Base-by-base conservation (phyloP, 2,329 filamentous ascomycete species). In the Periglandula ipomoeae region DNA sequence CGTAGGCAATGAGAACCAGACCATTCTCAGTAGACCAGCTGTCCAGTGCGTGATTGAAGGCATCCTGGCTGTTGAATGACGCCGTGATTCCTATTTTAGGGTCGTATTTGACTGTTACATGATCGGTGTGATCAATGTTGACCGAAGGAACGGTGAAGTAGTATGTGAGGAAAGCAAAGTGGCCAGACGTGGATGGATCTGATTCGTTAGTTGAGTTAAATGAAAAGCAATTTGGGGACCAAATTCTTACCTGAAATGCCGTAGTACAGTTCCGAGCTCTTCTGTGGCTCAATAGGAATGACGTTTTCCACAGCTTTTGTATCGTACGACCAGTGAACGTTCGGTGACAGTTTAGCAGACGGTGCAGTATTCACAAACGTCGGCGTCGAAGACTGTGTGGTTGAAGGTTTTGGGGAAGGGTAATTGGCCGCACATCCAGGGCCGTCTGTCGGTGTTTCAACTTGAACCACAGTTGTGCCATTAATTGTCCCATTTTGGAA, bases 121-220 rank as follows among this genome's bases (percentile, higher is more conserved):
- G 53, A 3, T 58, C 56, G 37, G 50, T 53, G 26, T 64, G 58
- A 34, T 64, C 61, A 1, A 63, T 54, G 50, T 62, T 62, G 40
- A 64, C 61, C 0, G 61, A 62, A 1, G 58, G 60, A 3, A 41
- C 46, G 5, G 49, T 56, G 49, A 63, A 61, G 42, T 54, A 52
- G 49, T 61, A 62, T 9, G 50, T 59, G 17, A 63, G 24, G 20
- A 58, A 59, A 2, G 60, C 61, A 45, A 53, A 62, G 44, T 58
- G 52, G 4, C 58, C 58, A 8, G 53, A 38, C 48, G 56, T 47
- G 15, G 53, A 48, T 2, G 58, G 56, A 22, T 57, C 59, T 60
- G 17, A 7, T 5, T 13, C 24, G 40, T 42, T 19, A 38, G 37
- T 30, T 17, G 19, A 2, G 22, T 15, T 23, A 10, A 15, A 13